phyloP scores from a whole-genome alignment of 345 rosid species.

The Barbarea vulgaris region DNA sequence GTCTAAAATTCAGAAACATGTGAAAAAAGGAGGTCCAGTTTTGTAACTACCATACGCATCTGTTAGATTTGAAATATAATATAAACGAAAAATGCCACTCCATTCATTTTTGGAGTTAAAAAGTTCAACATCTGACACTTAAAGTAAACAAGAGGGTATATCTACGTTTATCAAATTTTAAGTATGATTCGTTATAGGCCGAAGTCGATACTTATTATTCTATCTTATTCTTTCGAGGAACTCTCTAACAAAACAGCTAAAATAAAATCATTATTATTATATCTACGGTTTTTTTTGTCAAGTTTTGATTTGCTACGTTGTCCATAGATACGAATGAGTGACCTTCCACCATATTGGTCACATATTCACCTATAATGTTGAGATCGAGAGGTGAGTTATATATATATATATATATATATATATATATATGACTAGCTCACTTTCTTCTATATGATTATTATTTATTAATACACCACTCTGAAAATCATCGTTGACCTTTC shows the following conservation, averaged over 20 bases:
- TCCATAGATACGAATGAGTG: conserved; percentile 19
- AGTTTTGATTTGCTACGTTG: conserved; percentile 3
- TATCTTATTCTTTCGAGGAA: background rate
- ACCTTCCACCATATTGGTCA: conserved; percentile 20
- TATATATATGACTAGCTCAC: background rate
- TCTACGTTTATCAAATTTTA: background rate
- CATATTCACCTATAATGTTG: background rate
- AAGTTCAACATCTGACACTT: background rate
- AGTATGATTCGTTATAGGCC: background rate
- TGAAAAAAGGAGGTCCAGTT: background rate
- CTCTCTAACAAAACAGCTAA: background rate
- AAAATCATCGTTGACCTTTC: conserved; percentile 18
- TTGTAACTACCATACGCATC: background rate
- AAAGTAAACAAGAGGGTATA: background rate
- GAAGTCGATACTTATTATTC: background rate
- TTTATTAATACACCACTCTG: background rate
- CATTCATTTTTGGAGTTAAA: background rate
- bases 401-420: no score
- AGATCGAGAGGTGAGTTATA: conserved; percentile 10
- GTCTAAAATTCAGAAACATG: conserved; percentile 18
- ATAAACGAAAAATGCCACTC: background rate
- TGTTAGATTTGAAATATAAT: background rate
- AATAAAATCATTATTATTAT: background rate
- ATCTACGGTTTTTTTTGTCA: conserved; percentile 3
- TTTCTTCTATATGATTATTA: background rate